Evolutionary conservation across 1,284 basidiomycete species (phyloP), one percentile per base, ranked within the genome.

Genomic region (Porogramme epimiltina): DNA sequence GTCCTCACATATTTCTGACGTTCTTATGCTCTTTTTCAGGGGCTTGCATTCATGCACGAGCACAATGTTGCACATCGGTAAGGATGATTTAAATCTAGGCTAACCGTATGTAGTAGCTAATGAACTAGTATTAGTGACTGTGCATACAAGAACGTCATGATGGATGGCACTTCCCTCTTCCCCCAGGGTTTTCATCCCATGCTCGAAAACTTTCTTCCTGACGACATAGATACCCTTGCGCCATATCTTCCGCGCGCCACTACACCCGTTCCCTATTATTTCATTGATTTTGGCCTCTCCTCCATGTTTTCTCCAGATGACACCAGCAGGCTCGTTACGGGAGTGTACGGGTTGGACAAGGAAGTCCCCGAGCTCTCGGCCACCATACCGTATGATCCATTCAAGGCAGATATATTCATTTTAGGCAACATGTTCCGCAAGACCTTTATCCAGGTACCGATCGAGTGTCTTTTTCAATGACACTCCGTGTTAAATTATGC

Each of bases 241-340:
- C 47, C 45, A 0, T n/a, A 19, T 3, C 28, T 55, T 3, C 47
- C 54, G 1, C 58, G 62, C 2, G 33, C 42, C 10, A 15, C n/a
- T n/a, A 20, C 19, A 4, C 25, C 23, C 2, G 56, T 64, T 18
- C 59, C 49, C 10, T 68, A 68, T 47, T 67, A 63, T 42, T 61
- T 65, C 43, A 64, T 62, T 20, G 64, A 66, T 46, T 67, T 66
- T 20, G 62, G 62, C 3, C 55, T 66, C 2, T 65, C 66, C 2
- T 42, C 55, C 4, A 40, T 26, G 0, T 62, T 59, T 31, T 9
- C 26, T 1, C 42, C 45, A 1, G 52, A 47, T 4, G 18, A 50
- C 23, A 50, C 28, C 20, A 39, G 40, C 13, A 37, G 22, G 18
- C 42, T 51, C 6, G 59, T 49, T 9, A 16, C 51, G 3, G 56